Percentiles rank a stretch among this genome's conserved stretches.
These are phyloP conservation scores for Thielaviopsis musarum DNA, from an alignment of 2,329 filamentous ascomycete species.

Conservation along the genomic window DNA sequence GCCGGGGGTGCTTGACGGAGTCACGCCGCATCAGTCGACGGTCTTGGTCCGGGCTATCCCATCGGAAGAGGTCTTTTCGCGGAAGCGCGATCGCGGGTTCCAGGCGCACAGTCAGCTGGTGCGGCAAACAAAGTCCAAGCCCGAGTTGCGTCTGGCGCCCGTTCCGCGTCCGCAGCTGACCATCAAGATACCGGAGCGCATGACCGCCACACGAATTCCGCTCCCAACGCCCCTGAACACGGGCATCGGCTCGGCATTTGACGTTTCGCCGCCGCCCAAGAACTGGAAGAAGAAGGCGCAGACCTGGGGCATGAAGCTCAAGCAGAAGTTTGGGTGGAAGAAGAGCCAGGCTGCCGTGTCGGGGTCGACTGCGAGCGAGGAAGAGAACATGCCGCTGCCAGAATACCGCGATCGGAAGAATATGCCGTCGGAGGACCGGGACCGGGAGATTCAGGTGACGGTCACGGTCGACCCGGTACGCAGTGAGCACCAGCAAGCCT, in stretches of 20 bases:
- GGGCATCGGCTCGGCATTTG: constrained; percentile 6
- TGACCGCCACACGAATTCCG: background rate
- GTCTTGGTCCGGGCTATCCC: constrained; percentile 1
- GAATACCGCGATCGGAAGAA: background rate
- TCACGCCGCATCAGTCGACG: background rate
- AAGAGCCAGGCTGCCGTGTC: background rate
- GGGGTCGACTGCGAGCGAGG: background rate
- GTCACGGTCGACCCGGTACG: background rate
- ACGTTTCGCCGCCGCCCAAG: constrained; percentile 7
- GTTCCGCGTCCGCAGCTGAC: background rate
- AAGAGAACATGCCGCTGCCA: background rate
- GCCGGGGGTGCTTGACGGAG: background rate
- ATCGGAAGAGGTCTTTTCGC: background rate
- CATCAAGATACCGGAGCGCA: constrained; percentile 2
- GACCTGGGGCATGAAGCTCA: constrained; percentile 5
- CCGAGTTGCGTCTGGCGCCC: background rate
- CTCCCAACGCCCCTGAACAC: constrained; percentile 3
- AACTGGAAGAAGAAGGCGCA: constrained; percentile 5
- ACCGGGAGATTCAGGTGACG: background rate
- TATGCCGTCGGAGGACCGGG: background rate
- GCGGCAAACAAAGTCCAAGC: background rate
- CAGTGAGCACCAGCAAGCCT: background rate
- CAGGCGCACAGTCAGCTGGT: background rate
- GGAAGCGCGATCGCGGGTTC: background rate
- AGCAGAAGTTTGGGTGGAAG: background rate